Evolutionary conservation across 805 yeast species (phyloP).

Genomic region (Komagataella pastoris): DNA sequence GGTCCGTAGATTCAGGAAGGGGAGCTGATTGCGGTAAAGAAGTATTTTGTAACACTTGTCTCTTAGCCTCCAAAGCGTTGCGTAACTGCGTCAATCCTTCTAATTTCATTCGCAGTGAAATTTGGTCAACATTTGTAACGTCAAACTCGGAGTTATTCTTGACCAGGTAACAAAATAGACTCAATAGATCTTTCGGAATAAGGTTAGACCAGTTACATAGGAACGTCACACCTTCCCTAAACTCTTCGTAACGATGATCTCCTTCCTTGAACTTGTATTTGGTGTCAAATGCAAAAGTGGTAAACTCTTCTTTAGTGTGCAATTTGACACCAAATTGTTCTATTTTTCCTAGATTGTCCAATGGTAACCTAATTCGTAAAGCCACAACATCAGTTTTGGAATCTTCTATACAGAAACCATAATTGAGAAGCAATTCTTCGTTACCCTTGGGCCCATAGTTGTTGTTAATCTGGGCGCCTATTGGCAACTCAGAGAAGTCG

Average conservation of each 20-base stretch:
- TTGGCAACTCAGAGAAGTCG: not conserved
- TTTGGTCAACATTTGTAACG: constrained; percentile 14
- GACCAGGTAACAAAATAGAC: constrained; percentile 39
- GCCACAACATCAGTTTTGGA: constrained; percentile 48
- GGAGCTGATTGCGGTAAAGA: constrained; percentile 2
- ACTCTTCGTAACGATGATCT: not conserved
- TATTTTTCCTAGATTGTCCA: not conserved
- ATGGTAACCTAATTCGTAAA: constrained; percentile 42
- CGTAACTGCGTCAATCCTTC: constrained; percentile 48
- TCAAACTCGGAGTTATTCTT: constrained; percentile 30
- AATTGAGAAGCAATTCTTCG: constrained; percentile 68
- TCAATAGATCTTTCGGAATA: constrained; percentile 32
- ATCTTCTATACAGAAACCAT: constrained; percentile 57
- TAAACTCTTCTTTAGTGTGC: constrained; percentile 15
- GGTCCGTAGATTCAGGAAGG: constrained; percentile 1
- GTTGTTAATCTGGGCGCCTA: constrained; percentile 46
- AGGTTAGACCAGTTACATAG: constrained; percentile 5
- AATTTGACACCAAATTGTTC: constrained; percentile 9
- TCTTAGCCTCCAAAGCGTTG: constrained; percentile 37
- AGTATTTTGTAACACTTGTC: constrained; percentile 16
- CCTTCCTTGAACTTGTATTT: constrained; percentile 3
- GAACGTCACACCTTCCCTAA: not conserved
- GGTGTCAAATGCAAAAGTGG: constrained; percentile 10
- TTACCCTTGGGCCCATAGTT: constrained; percentile 85
- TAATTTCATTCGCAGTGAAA: constrained; percentile 31